Evolutionary conservation across 441 rosid genomes (phyloP).

Genomic region (Pelargonium myrrhifolium): DNA sequence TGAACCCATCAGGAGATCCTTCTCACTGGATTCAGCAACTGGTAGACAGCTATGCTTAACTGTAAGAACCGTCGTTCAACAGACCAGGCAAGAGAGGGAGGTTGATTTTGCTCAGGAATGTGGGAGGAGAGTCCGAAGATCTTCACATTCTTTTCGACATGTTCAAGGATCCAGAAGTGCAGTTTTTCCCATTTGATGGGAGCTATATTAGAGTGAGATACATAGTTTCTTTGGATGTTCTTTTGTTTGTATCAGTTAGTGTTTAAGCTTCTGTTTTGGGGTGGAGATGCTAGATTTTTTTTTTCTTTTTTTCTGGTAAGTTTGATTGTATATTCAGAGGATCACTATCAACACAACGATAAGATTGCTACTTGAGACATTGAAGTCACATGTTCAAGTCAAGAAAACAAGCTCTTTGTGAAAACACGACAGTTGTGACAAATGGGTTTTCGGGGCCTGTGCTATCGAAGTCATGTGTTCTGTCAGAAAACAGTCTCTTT

Average conservation of each 20-base stretch:
- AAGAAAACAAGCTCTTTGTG: no score
- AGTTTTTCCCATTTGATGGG: slow-evolving; percentile 38
- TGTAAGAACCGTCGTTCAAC: slow-evolving; percentile 42
- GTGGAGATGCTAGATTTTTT: slow-evolving; percentile 10
- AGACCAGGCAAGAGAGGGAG: slow-evolving; percentile 24
- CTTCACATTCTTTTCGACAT: slow-evolving; percentile 43
- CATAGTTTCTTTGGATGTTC: slow-evolving; percentile 14
- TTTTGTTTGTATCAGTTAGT: neutral
- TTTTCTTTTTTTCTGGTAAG: no score
- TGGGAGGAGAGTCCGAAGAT: slow-evolving; percentile 38
- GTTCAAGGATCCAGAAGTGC: slow-evolving; percentile 41
- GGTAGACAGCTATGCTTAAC: slow-evolving; percentile 51
- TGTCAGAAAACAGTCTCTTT: no score
- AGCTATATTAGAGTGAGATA: slow-evolving; percentile 21
- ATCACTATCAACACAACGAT: neutral
- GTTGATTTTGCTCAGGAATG: slow-evolving; percentile 26
- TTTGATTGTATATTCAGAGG: no score
- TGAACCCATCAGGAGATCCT: slow-evolving; percentile 61
- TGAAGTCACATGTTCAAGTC: no score
- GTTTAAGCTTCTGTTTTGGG: slow-evolving; percentile 12
- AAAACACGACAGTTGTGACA: no score
- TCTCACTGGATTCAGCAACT: slow-evolving; percentile 60
- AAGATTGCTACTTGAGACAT: neutral
- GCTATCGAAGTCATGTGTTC: no score
- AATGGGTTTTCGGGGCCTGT: no score